Evolutionary conservation across 2,329 filamentous ascomycete species (phyloP), one percentile per base, ranked within the genome.

Genomic region (Ceratocystis destructans): DNA sequence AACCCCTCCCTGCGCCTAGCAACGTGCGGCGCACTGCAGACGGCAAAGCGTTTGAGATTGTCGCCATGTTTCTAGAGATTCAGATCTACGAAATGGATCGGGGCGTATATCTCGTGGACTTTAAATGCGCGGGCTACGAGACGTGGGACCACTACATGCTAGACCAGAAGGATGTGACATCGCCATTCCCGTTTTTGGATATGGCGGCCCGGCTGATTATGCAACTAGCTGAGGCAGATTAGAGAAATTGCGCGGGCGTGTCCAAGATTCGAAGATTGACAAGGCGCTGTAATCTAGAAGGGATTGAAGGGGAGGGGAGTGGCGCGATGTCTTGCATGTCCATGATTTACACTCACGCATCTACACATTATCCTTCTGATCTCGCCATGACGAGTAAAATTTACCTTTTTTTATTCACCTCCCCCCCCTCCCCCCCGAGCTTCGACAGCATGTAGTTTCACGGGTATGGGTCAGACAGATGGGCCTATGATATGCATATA

Each of bases 121-220:
- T 99, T 80, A 97, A 96, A 75, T 97, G 93, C 75, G 92, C 94
- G 15, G 94, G 94, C 22, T 99, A 99, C 76, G 94, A 99, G 77
- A 90, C 82, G 61, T 73, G 79, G 12, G 80, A 94, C 66, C 87
- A 93, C 62, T 84, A 87, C 70, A 78, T 87, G 63, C 78, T 91
- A 63, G 90, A 94, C 72, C 91, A 96, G 77, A 97, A 97, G 81
- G 89, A 96, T 72, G 90, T 96, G 69, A 93, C 90, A 57, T 95
- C 89, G 74, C 91, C 94, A 33, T 97, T 96, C 75, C 93, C 94
- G 3, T 97, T 96, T 77, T 80, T 97, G 72, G 93, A 97, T 77
- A 88, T 96, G 76, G 92, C 93, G 37, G 92, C 90, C 70, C 87
- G 87, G 76, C 80, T 97, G 72, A 96, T 97, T 71, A 91, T 96